Conservation (phyloP, 441 rosid genomes). For the Gossypium davidsonii region DNA sequence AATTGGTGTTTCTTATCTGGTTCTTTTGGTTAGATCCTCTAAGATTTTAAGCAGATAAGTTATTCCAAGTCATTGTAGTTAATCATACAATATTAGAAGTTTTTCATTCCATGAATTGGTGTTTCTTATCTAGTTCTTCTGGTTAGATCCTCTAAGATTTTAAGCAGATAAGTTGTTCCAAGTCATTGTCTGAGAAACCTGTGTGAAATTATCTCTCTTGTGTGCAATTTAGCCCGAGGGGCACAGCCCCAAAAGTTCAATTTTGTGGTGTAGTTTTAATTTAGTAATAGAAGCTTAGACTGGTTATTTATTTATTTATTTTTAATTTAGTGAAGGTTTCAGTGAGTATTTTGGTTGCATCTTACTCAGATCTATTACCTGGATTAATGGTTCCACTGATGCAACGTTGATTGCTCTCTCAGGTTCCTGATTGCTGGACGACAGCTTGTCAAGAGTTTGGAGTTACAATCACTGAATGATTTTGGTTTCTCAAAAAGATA, state of each 20-base stretch:
- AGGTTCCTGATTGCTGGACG: slow-evolving; percentile 93
- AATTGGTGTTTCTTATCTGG: background rate
- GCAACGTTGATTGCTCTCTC: slow-evolving; percentile 5
- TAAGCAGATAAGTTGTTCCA: background rate
- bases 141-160: background rate
- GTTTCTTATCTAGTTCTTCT: background rate
- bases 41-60: background rate
- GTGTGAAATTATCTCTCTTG: background rate
- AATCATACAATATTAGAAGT: background rate
- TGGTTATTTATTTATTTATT: too few species aligned
- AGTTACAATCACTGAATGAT: slow-evolving; percentile 82
- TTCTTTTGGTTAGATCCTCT: background rate
- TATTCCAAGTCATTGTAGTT: background rate
- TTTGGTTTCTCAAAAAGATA: slow-evolving; percentile 95
- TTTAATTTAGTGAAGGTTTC: background rate
- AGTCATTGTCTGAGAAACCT: background rate
- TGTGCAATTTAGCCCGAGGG: background rate
- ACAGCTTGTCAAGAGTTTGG: slow-evolving; percentile 87
- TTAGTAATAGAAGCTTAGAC: too few species aligned
- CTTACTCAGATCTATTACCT: background rate
- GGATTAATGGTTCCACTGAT: slow-evolving; percentile 3
- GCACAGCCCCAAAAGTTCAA: too few species aligned
- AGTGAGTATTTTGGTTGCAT: background rate
- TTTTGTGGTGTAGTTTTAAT: too few species aligned
- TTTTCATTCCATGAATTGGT: background rate